Conservation (phyloP, 2,329 filamentous ascomycete genomes). For the Ceratocystis variospora region DNA sequence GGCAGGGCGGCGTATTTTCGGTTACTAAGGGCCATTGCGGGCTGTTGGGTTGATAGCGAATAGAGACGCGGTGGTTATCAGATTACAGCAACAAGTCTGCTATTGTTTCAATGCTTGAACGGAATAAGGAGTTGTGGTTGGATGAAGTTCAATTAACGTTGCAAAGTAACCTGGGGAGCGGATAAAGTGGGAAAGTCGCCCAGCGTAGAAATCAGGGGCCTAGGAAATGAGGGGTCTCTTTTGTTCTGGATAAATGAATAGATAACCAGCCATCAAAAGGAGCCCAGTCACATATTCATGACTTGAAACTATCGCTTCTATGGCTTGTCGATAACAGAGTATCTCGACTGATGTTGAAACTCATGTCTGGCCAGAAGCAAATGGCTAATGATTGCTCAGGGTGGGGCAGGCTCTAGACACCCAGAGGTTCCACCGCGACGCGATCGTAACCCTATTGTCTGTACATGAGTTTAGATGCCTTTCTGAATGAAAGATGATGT, state of each 20-base stretch:
- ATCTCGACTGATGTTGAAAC: neutral
- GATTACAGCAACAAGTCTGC: neutral
- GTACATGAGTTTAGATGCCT: neutral
- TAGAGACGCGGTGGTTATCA: neutral
- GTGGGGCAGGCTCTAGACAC: neutral
- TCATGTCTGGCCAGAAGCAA: neutral
- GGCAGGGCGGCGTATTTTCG: constrained; percentile 72
- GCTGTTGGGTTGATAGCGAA: neutral
- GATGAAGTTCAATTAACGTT: neutral
- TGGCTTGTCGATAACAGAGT: neutral
- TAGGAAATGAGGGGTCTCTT: neutral
- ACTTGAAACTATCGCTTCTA: neutral
- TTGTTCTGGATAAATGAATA: neutral
- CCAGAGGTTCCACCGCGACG: neutral
- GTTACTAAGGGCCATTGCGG: constrained; percentile 56
- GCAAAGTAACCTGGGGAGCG: neutral
- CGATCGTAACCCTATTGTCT: neutral
- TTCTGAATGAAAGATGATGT: too few relatives aligned
- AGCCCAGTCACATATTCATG: neutral
- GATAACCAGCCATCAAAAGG: neutral
- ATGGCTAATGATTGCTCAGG: neutral
- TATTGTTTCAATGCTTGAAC: neutral
- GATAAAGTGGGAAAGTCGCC: neutral
- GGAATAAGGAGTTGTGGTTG: neutral
- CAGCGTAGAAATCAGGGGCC: neutral